phyloP scores from a whole-genome alignment of 495 filamentous ascomycete genomes.

The Podospora anserina region DNA sequence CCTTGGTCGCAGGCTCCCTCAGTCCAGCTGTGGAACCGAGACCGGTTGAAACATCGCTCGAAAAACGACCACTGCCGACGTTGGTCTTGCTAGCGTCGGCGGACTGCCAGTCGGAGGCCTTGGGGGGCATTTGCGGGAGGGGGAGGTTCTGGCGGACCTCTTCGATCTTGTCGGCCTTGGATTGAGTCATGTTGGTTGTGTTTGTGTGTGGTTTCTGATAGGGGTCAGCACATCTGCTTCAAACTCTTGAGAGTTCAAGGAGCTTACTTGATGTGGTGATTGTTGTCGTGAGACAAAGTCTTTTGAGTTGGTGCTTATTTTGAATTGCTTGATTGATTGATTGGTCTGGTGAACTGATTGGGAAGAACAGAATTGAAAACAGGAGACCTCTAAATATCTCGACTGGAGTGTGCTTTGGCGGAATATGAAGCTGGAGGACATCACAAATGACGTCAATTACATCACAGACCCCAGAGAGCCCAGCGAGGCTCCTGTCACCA shows the following conservation, averaged over 20 bases:
- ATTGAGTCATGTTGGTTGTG: conserved; percentile 34
- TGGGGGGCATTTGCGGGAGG: conserved; percentile 72
- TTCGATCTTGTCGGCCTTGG: conserved; percentile 63
- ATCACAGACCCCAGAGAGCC: not conserved
- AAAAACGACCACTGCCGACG: conserved; percentile 57
- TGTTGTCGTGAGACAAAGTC: not conserved
- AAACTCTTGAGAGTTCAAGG: not conserved
- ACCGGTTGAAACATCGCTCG: conserved; percentile 52
- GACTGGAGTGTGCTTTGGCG: not conserved
- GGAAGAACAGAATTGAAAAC: not conserved
- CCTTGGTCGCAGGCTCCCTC: conserved; percentile 59
- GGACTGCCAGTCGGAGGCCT: conserved; percentile 69
- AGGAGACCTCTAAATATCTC: not conserved
- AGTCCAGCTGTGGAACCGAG: conserved; percentile 52
- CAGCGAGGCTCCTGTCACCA: not conserved
- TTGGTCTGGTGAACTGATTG: not conserved
- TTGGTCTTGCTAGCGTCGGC: conserved; percentile 64
- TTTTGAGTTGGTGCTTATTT: not conserved
- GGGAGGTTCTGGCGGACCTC: conserved; percentile 67
- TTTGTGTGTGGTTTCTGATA: not conserved
- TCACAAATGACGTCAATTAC: not conserved
- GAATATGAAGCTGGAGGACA: not conserved
- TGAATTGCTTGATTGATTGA: not conserved
- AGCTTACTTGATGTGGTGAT: not conserved
- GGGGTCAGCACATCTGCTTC: not conserved